Evolutionary conservation across 768 basidiomycete species (phyloP), one percentile per base, ranked within the genome.

Genomic region (Leccinum uliginosum): DNA sequence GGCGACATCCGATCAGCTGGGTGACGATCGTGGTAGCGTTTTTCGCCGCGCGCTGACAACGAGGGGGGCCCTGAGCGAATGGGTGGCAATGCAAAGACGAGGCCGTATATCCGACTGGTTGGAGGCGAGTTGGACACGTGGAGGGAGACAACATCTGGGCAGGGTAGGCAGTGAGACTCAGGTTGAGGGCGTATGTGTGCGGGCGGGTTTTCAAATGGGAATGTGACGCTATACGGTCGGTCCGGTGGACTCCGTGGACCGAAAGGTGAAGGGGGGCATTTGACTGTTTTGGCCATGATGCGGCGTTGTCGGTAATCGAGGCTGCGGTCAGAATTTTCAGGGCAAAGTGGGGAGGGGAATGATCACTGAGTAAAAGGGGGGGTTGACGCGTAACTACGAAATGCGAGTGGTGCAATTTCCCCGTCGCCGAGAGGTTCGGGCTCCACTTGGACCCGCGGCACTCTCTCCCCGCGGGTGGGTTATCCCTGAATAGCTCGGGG

Each of bases 11-110:
- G 59, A 65, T 65, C 56, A 46, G 40, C 14, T 51, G 24, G 50
- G 46, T 51, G 24, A 50, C 40, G 52, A 52, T 62, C 53, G 50
- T 53, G 52, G 44, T 48, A 51, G 44, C 34, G 24, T 46, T 47
- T 48, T n/a, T 35, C 44, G 52, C 66, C 62, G 62, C 64, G 26
- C 60, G 67, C 47, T 51, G 46, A 52, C 68, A 67, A 68, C 51
- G 68, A 70, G 64, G 68, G 21, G 29, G 24, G 12, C 35, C 49
- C 51, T 48, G 50, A 61, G 23, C 50, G 53, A 57, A 49, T 50
- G 38, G 10, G 53, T 54, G 48, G 45, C 48, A 49, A 44, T 53
- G 24, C 27, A 43, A 53, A 44, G 35, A 49, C 58, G 29, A 62
- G 27, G 27, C 53, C 38, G 52, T 45, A 56, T 32, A 53, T 38